Percentiles rank a stretch among this genome's conserved stretches.
These are phyloP conservation scores for Alternaria solani DNA, from an alignment of 2,329 filamentous ascomycete species.

Conservation along the genomic window DNA sequence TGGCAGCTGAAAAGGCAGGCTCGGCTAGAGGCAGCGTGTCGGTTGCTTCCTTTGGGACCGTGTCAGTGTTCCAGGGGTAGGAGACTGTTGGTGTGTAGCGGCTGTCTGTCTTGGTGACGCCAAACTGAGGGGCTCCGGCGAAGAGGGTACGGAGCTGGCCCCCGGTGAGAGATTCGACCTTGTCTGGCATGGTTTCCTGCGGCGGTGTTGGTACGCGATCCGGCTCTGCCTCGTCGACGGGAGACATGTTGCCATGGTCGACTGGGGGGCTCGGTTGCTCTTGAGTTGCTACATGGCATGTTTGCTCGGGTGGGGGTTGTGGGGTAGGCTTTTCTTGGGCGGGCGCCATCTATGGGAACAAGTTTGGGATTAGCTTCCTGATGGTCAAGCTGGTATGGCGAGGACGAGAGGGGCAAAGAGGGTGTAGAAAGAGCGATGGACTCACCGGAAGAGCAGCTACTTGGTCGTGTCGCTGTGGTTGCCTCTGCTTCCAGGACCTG, in stretches of 20 bases:
- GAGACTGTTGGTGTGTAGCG: constrained; percentile 69
- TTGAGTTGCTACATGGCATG: constrained; percentile 12
- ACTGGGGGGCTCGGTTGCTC: constrained; percentile 20
- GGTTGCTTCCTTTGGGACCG: constrained; percentile 68
- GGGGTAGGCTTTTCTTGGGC: constrained; percentile 13
- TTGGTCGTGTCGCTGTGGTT: constrained; percentile 24
- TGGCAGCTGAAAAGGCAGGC: constrained; percentile 49
- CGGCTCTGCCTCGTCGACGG: constrained; percentile 18
- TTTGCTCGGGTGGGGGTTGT: constrained; percentile 28
- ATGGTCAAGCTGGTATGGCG: constrained; percentile 7
- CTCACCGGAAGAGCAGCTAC: constrained; percentile 31
- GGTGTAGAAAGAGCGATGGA: constrained; percentile 1
- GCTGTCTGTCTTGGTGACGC: constrained; percentile 67
- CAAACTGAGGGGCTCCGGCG: constrained; percentile 78
- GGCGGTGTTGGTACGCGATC: constrained; percentile 21
- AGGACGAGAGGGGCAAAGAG: neutral
- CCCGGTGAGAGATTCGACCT: constrained; percentile 47
- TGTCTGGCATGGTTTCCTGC: constrained; percentile 24
- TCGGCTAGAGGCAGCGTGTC: constrained; percentile 55
- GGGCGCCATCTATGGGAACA: constrained; percentile 26
- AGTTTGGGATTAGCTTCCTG: constrained; percentile 28
- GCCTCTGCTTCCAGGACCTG: constrained; percentile 36
- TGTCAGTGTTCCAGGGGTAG: constrained; percentile 70
- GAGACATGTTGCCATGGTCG: constrained; percentile 20
- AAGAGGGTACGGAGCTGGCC: constrained; percentile 73